A percentile compares a stretch with the other conserved stretches of the same genome.
phyloP scores from a whole-genome alignment of 2,329 filamentous ascomycete species.

The Claviceps sp. region DNA sequence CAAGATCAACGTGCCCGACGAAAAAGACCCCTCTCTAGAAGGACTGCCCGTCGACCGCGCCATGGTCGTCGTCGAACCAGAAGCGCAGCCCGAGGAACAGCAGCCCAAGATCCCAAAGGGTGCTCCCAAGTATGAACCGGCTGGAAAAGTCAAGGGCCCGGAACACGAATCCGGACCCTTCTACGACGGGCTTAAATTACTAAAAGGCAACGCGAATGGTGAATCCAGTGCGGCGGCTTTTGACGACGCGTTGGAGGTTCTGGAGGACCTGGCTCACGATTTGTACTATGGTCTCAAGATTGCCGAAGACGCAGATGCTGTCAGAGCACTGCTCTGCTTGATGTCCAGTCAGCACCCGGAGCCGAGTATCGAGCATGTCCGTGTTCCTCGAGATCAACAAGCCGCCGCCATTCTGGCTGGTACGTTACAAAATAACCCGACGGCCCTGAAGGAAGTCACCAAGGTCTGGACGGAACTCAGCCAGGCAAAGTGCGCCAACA shows the following conservation, averaged over 20 bases:
- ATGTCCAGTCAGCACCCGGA: slow-evolving; percentile 23
- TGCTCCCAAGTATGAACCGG: slow-evolving; percentile 43
- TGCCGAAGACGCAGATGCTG: slow-evolving; percentile 37
- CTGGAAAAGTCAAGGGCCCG: slow-evolving; percentile 44
- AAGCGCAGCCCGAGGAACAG: slow-evolving; percentile 14
- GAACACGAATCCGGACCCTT: slow-evolving; percentile 17
- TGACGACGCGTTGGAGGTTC: slow-evolving; percentile 38
- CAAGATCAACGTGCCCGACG: slow-evolving; percentile 48
- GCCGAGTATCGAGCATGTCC: slow-evolving; percentile 10
- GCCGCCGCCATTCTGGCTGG: slow-evolving; percentile 45
- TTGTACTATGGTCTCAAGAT: slow-evolving; percentile 57
- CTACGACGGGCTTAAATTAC: slow-evolving; percentile 30
- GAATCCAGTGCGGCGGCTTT: slow-evolving; percentile 20
- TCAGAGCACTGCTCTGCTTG: slow-evolving; percentile 44
- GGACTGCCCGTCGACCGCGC: slow-evolving; percentile 39
- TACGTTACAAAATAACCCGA: slow-evolving; percentile 51
- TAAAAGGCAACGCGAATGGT: slow-evolving; percentile 29
- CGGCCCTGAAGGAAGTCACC: slow-evolving; percentile 39
- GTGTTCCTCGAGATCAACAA: slow-evolving; percentile 30
- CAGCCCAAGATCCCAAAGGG: slow-evolving; percentile 28
- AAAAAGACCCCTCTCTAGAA: slow-evolving; percentile 31
- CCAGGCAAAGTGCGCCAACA: slow-evolving; percentile 22
- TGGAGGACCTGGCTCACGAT: slow-evolving; percentile 54
- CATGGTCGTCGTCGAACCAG: slow-evolving; percentile 40
- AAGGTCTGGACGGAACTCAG: slow-evolving; percentile 32